Evolutionary conservation across 768 basidiomycete genomes (phyloP).

Genomic region (Phallus indusiatus): DNA sequence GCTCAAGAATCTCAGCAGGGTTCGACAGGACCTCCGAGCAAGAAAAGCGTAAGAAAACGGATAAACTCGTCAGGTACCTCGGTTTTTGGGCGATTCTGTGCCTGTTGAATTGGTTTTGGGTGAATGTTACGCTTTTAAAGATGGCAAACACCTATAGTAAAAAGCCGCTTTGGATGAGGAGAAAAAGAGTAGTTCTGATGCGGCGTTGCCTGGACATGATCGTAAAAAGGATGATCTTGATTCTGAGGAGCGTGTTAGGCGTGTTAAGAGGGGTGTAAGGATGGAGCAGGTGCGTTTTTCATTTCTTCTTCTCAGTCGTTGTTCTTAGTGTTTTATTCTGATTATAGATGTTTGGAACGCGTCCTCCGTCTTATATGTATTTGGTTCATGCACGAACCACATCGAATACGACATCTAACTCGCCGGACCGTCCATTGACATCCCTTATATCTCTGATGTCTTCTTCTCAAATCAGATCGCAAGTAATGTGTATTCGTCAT

Average conservation of each 20-base stretch:
- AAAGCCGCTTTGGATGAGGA: too few species aligned
- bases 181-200: too few species aligned
- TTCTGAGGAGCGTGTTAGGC: too few species aligned
- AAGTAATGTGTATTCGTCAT: neutral
- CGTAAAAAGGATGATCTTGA: too few species aligned
- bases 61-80: too few species aligned
- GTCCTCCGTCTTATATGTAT: constrained; percentile 60
- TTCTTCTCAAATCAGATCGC: neutral
- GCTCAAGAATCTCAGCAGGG: neutral
- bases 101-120: too few species aligned
- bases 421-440: neutral
- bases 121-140: too few species aligned
- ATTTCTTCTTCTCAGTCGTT: neutral
- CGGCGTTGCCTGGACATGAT: too few species aligned
- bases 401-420: neutral
- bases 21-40: constrained; percentile 41
- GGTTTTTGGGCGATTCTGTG: too few species aligned
- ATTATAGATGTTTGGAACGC: constrained; percentile 68
- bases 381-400: constrained; percentile 25
- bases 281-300: constrained; percentile 69
- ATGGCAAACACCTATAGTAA: too few species aligned
- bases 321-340: constrained; percentile 7
- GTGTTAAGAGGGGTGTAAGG: too few species aligned
- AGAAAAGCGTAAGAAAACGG: too few species aligned
- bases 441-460: neutral